Percentiles rank a stretch among this genome's conserved stretches.
Evolutionary conservation across 1,139 yeast species (phyloP).

Genomic region (Debaryomycetaceae sp.): DNA sequence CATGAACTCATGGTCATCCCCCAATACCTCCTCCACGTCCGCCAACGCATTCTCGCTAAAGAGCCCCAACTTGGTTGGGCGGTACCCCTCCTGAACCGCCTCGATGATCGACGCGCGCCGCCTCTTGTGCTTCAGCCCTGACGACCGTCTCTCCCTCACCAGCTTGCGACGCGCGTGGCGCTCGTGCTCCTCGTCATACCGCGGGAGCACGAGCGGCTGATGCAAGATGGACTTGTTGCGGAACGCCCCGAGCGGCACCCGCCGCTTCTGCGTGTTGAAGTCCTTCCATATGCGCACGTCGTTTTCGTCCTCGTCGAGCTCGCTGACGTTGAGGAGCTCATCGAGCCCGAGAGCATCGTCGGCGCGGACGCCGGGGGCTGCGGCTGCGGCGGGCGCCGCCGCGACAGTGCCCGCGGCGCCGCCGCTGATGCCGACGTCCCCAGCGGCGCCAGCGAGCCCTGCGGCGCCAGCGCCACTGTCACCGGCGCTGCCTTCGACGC

Average conservation of each 20-base stretch:
- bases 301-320: slow-evolving; percentile 70
- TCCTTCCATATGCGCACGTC: slow-evolving; percentile 51
- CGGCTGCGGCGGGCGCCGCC: no score
- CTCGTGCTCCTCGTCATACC: slow-evolving; percentile 2
- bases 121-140: slow-evolving; percentile 23
- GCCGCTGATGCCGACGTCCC: slow-evolving; percentile 1
- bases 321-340: slow-evolving; percentile 83
- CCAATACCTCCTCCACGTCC: slow-evolving; percentile 61
- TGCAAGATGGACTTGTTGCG: slow-evolving; percentile 65
- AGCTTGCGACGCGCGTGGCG: background rate
- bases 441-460: background rate
- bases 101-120: slow-evolving; percentile 65
- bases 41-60: slow-evolving; percentile 69
- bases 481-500: slow-evolving; percentile 1
- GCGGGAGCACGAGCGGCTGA: slow-evolving; percentile 13
- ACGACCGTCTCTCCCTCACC: background rate
- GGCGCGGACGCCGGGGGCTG: no score
- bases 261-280: slow-evolving; percentile 45
- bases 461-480: slow-evolving; percentile 1
- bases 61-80: slow-evolving; percentile 70
- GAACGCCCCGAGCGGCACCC: slow-evolving; percentile 84
- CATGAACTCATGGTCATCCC: slow-evolving; percentile 45
- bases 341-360: slow-evolving; percentile 73
- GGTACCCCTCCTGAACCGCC: slow-evolving; percentile 69
- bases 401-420: no score